phyloP scores from a whole-genome alignment of 1,284 basidiomycete species.

The Ceratobasidium sp. region DNA sequence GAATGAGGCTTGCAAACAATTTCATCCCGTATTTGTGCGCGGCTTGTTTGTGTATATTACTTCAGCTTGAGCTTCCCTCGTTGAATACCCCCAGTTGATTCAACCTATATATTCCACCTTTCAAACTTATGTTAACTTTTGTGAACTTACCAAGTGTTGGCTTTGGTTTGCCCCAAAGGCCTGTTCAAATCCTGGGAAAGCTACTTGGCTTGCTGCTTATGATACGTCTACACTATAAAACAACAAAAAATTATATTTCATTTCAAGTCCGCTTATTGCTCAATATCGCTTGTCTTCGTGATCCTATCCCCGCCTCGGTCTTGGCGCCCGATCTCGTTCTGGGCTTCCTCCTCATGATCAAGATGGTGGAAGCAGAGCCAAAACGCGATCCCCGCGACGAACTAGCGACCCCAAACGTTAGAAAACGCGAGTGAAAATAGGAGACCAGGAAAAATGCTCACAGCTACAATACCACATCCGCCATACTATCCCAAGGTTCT shows the following conservation, averaged over 20 bases:
- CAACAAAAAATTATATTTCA: background rate
- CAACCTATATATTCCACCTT: too few species aligned
- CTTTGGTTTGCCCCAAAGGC: too few species aligned
- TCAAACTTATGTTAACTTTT: too few species aligned
- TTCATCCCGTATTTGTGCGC: too few species aligned
- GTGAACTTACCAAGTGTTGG: too few species aligned
- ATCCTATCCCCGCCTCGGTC: conserved; percentile 8
- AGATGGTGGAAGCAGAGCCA: conserved; percentile 34
- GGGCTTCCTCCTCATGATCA: conserved; percentile 26
- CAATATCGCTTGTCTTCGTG: conserved; percentile 2
- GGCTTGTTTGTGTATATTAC: too few species aligned
- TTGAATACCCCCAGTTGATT: too few species aligned
- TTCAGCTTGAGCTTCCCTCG: too few species aligned
- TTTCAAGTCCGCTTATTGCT: conserved; percentile 14
- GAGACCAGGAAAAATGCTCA: background rate
- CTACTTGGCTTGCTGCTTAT: too few species aligned
- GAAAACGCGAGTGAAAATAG: background rate
- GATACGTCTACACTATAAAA: too few species aligned
- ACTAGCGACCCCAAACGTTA: background rate
- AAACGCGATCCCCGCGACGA: conserved; percentile 30
- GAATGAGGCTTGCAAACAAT: too few species aligned
- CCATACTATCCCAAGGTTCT: background rate
- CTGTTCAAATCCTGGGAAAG: too few species aligned
- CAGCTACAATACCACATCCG: conserved; percentile 30
- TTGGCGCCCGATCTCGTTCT: conserved; percentile 26